A percentile compares a stretch with the other conserved stretches of the same genome.
These are phyloP conservation scores for Anethum foeniculum DNA, from an alignment of 140 eudicot genomes.

Conservation along the genomic window DNA sequence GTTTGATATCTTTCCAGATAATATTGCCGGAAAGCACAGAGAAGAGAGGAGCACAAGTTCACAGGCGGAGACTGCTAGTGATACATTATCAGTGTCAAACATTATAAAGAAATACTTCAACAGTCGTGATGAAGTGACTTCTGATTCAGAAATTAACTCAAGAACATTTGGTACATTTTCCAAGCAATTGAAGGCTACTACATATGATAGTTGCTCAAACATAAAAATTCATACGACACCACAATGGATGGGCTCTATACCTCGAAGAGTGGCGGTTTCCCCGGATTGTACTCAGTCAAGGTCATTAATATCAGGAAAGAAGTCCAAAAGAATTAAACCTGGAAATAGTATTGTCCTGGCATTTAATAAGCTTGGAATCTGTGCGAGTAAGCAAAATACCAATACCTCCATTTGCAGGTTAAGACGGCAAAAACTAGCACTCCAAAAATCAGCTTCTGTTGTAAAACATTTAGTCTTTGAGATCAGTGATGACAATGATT, in stretches of 20 bases:
- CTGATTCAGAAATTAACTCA: conserved; percentile 14
- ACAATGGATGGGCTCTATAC: conserved; percentile 17
- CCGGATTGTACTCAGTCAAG: conserved; percentile 8
- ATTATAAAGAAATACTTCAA: conserved; percentile 62
- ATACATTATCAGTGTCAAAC: conserved; percentile 51
- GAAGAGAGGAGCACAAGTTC: conserved; percentile 1
- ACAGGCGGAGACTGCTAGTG: conserved; percentile 16
- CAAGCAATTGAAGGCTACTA: background rate
- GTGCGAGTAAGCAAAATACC: conserved; percentile 31
- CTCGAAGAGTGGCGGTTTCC: conserved; percentile 15
- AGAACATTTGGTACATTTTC: background rate
- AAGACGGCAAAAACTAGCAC: conserved; percentile 16
- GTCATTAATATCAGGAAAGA: conserved; percentile 14
- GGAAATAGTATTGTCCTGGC: conserved; percentile 51
- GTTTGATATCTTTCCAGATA: background rate
- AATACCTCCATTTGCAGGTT: conserved; percentile 31
- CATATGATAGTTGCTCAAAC: conserved; percentile 3
- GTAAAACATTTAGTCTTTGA: conserved; percentile 50
- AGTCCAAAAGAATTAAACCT: conserved; percentile 25
- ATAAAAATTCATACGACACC: conserved; percentile 2
- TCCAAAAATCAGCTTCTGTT: conserved; percentile 16
- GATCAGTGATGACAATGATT: conserved; percentile 34
- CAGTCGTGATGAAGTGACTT: conserved; percentile 43
- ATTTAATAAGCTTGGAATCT: conserved; percentile 40
- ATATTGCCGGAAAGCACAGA: background rate